Evolutionary conservation across 805 yeast genomes (phyloP), one percentile per base, ranked within the genome.

Genomic region (Pichia nakasei): DNA sequence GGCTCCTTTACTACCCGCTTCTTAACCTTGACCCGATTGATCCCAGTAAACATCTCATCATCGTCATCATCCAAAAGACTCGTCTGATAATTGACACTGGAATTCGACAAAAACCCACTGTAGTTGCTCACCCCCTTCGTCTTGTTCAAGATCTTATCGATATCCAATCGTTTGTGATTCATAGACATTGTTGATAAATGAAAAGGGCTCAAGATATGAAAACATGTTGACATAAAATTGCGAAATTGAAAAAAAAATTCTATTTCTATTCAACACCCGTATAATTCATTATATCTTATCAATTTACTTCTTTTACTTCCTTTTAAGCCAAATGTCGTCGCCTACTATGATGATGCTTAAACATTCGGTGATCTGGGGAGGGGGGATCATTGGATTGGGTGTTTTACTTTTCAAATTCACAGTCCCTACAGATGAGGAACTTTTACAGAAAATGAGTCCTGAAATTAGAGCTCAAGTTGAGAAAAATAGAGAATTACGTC

Each of bases 401-500:
- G 75, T 80, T 0, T 51, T 85, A 6, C 66, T 83, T 17, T 82
- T 65, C 65, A 82, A 80, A 50, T 84, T 76, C 60, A 78, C 89
- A 0, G 80, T 87, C 0, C 97, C 97, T 3, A 75, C 89, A 2
- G 95, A 85, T 51, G 95, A 87, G 53, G 75, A 89, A 56, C 62
- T 89, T 38, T 72, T 88, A 35, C 76, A 80, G 1, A 63, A 72
- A 41, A 70, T 88, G 51, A 83, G 95, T 7, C 96, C 97, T 1
- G 96, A 89, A 58, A 67, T 88, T 37, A 70, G 86, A 50, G 79
- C 78, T 19, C 82, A 84, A 48, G 86, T 85, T 59, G 88, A 82
- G 52, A 66, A 70, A 43, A 80, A 82, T 54, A 72, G 68, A 51
- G 78, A 67, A 9, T 59, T 82, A 22, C 73, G 91, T 58, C 73